Percentiles rank a stretch among this genome's conserved stretches.
These are phyloP conservation scores for Phaffia rhodozyma DNA, from an alignment of 1,284 basidiomycete species.

Conservation along the genomic window DNA sequence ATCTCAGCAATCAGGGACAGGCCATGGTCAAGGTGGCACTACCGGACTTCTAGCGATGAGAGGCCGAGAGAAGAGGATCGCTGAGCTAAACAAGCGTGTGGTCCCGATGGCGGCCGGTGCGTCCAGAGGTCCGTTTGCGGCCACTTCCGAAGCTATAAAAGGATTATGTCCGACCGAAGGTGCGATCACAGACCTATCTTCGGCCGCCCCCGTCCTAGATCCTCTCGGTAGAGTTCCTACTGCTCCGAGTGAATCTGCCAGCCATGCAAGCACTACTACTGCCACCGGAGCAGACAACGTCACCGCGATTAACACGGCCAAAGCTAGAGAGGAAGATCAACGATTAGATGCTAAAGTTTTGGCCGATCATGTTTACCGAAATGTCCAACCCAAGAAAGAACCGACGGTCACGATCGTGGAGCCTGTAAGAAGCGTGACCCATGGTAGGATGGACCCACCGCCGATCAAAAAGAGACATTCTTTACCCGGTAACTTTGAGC, in stretches of 20 bases:
- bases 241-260: neutral
- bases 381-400: slow-evolving; percentile 2
- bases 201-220: neutral
- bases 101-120: slow-evolving; percentile 6
- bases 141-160: neutral
- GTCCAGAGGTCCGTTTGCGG: neutral
- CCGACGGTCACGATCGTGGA: neutral
- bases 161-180: neutral
- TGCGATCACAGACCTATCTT: neutral
- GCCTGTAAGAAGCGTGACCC: neutral
- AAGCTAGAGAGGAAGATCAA: neutral
- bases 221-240: no score
- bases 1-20: slow-evolving; percentile 22
- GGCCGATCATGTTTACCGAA: slow-evolving; percentile 12
- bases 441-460: slow-evolving; percentile 15
- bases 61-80: slow-evolving; percentile 30
- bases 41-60: slow-evolving; percentile 22
- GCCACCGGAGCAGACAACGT: neutral
- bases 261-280: neutral
- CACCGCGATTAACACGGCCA: neutral
- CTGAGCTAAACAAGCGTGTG: slow-evolving; percentile 36
- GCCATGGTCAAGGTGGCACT: slow-evolving; percentile 22
- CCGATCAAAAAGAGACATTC: slow-evolving; percentile 18
- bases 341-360: slow-evolving; percentile 5
- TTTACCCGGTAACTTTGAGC: slow-evolving; percentile 42